These are phyloP conservation scores for Phytophthora hybrid DNA, from an alignment of 352 stramenopile species.

Conservation along the genomic window DNA sequence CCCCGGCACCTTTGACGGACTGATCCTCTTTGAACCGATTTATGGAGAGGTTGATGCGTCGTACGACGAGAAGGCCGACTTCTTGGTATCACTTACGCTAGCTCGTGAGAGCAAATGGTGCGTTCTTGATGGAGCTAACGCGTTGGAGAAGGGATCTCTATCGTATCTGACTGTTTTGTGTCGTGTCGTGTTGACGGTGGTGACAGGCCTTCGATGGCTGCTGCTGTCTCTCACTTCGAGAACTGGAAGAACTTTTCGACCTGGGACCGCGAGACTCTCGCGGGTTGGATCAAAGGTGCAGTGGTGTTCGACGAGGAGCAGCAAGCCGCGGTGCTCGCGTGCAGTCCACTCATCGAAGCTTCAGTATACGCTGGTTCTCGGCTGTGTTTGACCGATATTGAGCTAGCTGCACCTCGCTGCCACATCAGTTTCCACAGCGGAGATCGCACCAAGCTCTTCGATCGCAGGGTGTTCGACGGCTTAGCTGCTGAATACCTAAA, in stretches of 20 bases:
- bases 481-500: slow-evolving; percentile 25
- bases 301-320: slow-evolving; percentile 46
- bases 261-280: slow-evolving; percentile 53
- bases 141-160: neutral
- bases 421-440: slow-evolving; percentile 37
- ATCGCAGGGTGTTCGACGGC: slow-evolving; percentile 5
- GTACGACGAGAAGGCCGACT: slow-evolving; percentile 35
- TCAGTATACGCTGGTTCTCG: slow-evolving; percentile 41
- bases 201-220: slow-evolving; percentile 33
- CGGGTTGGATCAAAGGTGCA: slow-evolving; percentile 44
- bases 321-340: slow-evolving; percentile 32
- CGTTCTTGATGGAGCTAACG: neutral
- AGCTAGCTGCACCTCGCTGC: slow-evolving; percentile 37
- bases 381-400: slow-evolving; percentile 31
- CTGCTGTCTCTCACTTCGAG: slow-evolving; percentile 38
- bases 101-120: slow-evolving; percentile 50
- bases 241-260: slow-evolving; percentile 47
- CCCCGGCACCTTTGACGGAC: slow-evolving; percentile 54
- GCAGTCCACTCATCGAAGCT: slow-evolving; percentile 53
- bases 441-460: slow-evolving; percentile 38
- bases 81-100: slow-evolving; percentile 47
- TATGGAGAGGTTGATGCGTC: slow-evolving; percentile 33
- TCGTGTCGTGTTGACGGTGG: neutral
- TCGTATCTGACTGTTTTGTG: neutral
- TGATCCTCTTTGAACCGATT: slow-evolving; percentile 60